Conservation (phyloP, 1,284 basidiomycete species). For the Porodaedalea pini region DNA sequence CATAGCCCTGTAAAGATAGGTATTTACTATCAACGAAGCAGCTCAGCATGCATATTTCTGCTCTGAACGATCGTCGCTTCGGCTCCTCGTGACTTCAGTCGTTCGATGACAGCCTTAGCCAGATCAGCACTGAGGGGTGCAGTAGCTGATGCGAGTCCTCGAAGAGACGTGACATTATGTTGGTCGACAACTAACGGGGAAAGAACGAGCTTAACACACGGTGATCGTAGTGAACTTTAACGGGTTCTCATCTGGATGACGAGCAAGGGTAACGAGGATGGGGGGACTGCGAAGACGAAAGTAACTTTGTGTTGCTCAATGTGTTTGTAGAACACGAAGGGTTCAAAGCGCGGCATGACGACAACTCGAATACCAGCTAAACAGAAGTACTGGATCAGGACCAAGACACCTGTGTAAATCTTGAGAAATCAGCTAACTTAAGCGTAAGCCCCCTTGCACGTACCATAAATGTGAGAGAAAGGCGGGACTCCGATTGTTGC, state of each 20-base stretch:
- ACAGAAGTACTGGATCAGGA: conserved; percentile 61
- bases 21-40: conserved; percentile 1
- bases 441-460: conserved; percentile 11
- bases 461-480: conserved; percentile 60
- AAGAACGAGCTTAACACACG: no score
- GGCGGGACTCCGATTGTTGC: conserved; percentile 56
- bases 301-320: conserved; percentile 68
- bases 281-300: conserved; percentile 76
- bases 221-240: background rate
- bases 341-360: conserved; percentile 72
- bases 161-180: conserved; percentile 65
- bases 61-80: conserved; percentile 40
- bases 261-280: conserved; percentile 69
- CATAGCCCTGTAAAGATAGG: conserved; percentile 57
- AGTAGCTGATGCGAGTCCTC: conserved; percentile 69
- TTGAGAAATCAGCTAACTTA: background rate
- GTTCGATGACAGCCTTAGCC: conserved; percentile 42
- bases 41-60: background rate
- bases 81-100: conserved; percentile 38
- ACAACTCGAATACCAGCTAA: conserved; percentile 57
- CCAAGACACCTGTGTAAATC: conserved; percentile 50
- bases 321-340: conserved; percentile 62
- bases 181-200: conserved; percentile 56
- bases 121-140: conserved; percentile 74
- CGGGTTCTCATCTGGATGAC: conserved; percentile 49